A percentile compares a stretch with the other conserved stretches of the same genome.
phyloP scores from a whole-genome alignment of 2,329 filamentous ascomycete genomes.

The Exophiala sp. region DNA sequence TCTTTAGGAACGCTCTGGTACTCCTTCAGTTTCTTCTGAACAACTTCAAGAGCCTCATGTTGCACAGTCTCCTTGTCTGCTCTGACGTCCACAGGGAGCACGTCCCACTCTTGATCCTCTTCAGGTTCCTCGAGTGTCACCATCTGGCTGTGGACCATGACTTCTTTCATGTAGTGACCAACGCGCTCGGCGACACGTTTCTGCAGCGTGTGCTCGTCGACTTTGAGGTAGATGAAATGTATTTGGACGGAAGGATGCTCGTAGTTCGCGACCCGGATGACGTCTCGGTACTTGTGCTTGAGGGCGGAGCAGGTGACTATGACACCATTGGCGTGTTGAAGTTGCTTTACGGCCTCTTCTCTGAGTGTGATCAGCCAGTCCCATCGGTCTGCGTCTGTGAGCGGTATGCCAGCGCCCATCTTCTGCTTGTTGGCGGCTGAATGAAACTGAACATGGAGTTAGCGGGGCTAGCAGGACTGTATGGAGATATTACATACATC shows the following conservation, averaged over 20 bases:
- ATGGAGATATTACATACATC: slow-evolving; percentile 54
- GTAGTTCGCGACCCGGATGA: slow-evolving; percentile 77
- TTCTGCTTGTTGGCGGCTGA: slow-evolving; percentile 75
- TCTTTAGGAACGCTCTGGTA: slow-evolving; percentile 27
- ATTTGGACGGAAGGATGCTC: slow-evolving; percentile 69
- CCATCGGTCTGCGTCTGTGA: slow-evolving; percentile 94
- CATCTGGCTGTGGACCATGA: slow-evolving; percentile 93
- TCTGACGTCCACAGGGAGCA: slow-evolving; percentile 64
- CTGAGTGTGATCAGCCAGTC: slow-evolving; percentile 86
- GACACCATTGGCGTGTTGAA: slow-evolving; percentile 63
- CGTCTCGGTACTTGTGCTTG: slow-evolving; percentile 95
- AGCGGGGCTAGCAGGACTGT: slow-evolving; percentile 11
- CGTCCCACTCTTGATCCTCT: slow-evolving; percentile 65
- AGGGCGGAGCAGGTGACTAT: slow-evolving; percentile 94
- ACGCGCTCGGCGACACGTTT: slow-evolving; percentile 70
- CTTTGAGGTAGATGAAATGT: slow-evolving; percentile 89
- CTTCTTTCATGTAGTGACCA: slow-evolving; percentile 91
- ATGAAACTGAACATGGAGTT: slow-evolving; percentile 39
- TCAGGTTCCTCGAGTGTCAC: slow-evolving; percentile 78
- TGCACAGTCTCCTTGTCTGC: slow-evolving; percentile 57
- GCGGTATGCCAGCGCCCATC: slow-evolving; percentile 77
- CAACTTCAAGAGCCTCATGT: slow-evolving; percentile 56
- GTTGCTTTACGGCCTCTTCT: slow-evolving; percentile 53
- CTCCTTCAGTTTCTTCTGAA: slow-evolving; percentile 54
- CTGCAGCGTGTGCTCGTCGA: slow-evolving; percentile 70